Base-by-base conservation (phyloP, 345 rosid species). In the Eucalyptus marginata region DNA sequence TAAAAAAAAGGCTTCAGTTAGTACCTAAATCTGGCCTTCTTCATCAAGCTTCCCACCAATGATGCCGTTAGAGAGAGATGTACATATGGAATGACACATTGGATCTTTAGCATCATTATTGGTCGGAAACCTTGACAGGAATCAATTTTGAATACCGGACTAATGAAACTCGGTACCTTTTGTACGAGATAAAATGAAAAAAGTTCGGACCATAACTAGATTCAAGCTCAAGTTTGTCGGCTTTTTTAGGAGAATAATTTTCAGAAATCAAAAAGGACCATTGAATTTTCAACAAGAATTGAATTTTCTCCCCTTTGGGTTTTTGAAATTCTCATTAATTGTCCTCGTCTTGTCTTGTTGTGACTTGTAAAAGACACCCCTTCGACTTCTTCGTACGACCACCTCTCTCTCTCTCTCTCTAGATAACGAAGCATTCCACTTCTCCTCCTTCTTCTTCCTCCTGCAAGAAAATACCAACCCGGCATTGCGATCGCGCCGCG, bases 51-150 rank as follows among this genome's bases (percentile, higher is more conserved):
- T 56, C 62, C 62, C 13, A 4, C 0, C 13, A 56, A 56, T 56
- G 29, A 56, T 56, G 29, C 29, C 62, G 9, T 24, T 2, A 2
- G 6, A 56, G 58, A 0, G 62, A 24, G 62, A 56, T 0, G 29
- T 56, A 56, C 62, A 56, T 24, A 8, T 56, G 8, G 62, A 56
- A 22, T 22, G 62, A 24, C 62, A 56, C 62, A 9, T 24, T 24
- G 27, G 27, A 56, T 56, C 1, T 4, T 56, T 9, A 56, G 5
- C 12, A 56, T 56, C 6, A 24, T 56, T 10, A 24, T 56, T 24
- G 3, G 4, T 56, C 0, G 0, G 7, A 56, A 56, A 24, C 13
- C 29, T 24, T 56, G 3, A 56, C 2, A 29, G 6, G 29, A 56
- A 56, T 25, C 29, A 56, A 25, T 56, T 56, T 56, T 1, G 62